Conservation (phyloP, 2,329 filamentous ascomycete genomes). For the Pseudopyricularia cyperi region DNA sequence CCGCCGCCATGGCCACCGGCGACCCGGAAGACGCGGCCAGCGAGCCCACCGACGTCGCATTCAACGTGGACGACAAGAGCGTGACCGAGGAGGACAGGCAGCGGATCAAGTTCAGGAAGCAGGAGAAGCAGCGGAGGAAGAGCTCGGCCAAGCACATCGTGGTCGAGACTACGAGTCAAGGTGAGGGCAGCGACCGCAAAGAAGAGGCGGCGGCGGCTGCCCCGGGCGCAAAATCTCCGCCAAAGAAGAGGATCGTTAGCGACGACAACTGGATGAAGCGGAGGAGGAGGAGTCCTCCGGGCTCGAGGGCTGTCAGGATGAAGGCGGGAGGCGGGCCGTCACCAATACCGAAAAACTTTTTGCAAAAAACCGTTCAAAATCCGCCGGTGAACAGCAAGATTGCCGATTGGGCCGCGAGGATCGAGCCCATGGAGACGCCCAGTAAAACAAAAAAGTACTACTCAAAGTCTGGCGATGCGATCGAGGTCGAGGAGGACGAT, state of each 20-base stretch:
- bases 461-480: slow-evolving; percentile 15
- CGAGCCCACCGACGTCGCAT: slow-evolving; percentile 48
- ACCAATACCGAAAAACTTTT: slow-evolving; percentile 46
- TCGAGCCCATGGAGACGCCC: slow-evolving; percentile 23
- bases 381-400: slow-evolving; percentile 46
- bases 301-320: slow-evolving; percentile 12
- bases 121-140: slow-evolving; percentile 16
- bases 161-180: slow-evolving; percentile 4
- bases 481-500: slow-evolving; percentile 21
- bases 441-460: slow-evolving; percentile 11
- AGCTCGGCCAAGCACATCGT: slow-evolving; percentile 8
- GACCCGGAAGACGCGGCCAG: slow-evolving; percentile 38
- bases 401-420: slow-evolving; percentile 45
- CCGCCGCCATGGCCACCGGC: slow-evolving; percentile 43
- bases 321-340: slow-evolving; percentile 14
- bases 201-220: slow-evolving; percentile 14
- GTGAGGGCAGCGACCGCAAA: slow-evolving; percentile 6
- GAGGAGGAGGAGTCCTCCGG: slow-evolving; percentile 32
- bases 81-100: slow-evolving; percentile 49
- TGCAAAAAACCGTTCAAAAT: slow-evolving; percentile 38
- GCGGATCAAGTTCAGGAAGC: slow-evolving; percentile 35
- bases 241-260: slow-evolving; percentile 85
- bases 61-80: slow-evolving; percentile 44
- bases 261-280: slow-evolving; percentile 76
- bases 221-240: slow-evolving; percentile 42